phyloP scores from a whole-genome alignment of 2,329 filamentous ascomycete species.

The Esteya vermicola region DNA sequence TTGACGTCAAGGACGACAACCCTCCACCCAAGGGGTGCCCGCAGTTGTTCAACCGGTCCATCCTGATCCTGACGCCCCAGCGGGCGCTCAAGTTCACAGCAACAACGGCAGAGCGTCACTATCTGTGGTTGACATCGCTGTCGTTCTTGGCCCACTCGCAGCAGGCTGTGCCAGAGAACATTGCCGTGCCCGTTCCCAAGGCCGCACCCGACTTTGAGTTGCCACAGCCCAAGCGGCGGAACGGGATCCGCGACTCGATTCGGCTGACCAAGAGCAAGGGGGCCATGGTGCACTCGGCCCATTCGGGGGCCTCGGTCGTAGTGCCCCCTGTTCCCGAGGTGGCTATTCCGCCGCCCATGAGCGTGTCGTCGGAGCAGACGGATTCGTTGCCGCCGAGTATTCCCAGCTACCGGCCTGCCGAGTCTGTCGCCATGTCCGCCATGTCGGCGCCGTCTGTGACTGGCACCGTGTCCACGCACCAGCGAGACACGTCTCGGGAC shows the following conservation, averaged over 20 bases:
- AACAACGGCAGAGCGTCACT: conserved; percentile 68
- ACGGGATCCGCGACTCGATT: conserved; percentile 73
- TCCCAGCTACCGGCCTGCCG: conserved; percentile 26
- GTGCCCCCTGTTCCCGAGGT: conserved; percentile 5
- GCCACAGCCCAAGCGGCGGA: conserved; percentile 32
- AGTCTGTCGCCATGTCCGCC: conserved; percentile 28
- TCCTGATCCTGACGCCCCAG: conserved; percentile 85
- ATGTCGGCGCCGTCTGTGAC: conserved; percentile 14
- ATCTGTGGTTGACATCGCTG: conserved; percentile 85
- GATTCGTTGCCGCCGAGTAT: conserved; percentile 36
- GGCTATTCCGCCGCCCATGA: conserved; percentile 13
- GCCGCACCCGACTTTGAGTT: conserved; percentile 37
- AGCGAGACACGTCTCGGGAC: conserved; percentile 37
- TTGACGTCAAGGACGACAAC: conserved; percentile 94
- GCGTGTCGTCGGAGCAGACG: conserved; percentile 13
- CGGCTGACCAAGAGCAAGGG: conserved; percentile 66
- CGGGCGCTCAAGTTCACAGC: conserved; percentile 93
- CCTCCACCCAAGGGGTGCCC: conserved; percentile 57
- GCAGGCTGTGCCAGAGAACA: conserved; percentile 63
- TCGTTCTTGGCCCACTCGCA: conserved; percentile 89
- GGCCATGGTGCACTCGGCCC: conserved; percentile 3
- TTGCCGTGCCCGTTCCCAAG: conserved; percentile 32
- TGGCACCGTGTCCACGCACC: conserved; percentile 20
- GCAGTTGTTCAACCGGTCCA: conserved; percentile 75
- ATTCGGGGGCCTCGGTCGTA: conserved; percentile 12